Percentiles rank a stretch among this genome's conserved stretches.
These are phyloP conservation scores for Aspergillus quadrilineatus DNA, from an alignment of 2,329 filamentous ascomycete genomes.

Conservation along the genomic window DNA sequence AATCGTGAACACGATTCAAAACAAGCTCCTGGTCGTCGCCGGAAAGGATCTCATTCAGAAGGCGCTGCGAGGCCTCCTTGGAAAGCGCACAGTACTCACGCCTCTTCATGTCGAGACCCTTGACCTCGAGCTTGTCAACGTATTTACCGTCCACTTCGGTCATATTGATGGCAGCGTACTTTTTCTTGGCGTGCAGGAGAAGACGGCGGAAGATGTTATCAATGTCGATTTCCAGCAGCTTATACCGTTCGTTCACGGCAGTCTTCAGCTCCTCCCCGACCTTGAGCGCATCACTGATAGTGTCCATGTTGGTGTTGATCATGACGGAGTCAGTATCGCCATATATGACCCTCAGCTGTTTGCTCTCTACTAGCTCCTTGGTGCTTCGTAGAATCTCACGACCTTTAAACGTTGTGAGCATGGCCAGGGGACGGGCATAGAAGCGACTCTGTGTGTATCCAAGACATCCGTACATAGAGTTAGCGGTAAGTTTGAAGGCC, in stretches of 20 bases:
- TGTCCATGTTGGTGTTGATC: slow-evolving; percentile 99
- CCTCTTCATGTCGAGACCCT: slow-evolving; percentile 96
- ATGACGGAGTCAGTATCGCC: slow-evolving; percentile 99
- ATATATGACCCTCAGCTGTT: slow-evolving; percentile 91
- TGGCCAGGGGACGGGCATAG: slow-evolving; percentile 89
- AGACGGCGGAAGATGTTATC: slow-evolving; percentile 96
- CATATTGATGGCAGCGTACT: slow-evolving; percentile 96
- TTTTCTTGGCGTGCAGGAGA: slow-evolving; percentile 95
- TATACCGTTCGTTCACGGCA: slow-evolving; percentile 90
- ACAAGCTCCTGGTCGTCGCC: slow-evolving; percentile 88
- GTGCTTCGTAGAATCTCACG: slow-evolving; percentile 96
- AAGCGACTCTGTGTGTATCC: slow-evolving; percentile 97
- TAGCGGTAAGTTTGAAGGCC: slow-evolving; percentile 93
- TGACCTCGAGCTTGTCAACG: slow-evolving; percentile 93
- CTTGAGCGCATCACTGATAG: slow-evolving; percentile 82
- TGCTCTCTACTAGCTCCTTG: slow-evolving; percentile 90
- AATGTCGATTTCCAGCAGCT: slow-evolving; percentile 92
- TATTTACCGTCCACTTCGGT: slow-evolving; percentile 86
- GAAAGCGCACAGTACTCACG: slow-evolving; percentile 95
- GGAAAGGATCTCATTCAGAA: slow-evolving; percentile 92
- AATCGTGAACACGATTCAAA: slow-evolving; percentile 87
- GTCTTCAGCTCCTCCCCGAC: slow-evolving; percentile 94
- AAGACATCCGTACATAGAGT: slow-evolving; percentile 99
- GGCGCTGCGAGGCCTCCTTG: slow-evolving; percentile 86
- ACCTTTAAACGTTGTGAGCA: slow-evolving; percentile 95